Evolutionary conservation across 2,329 filamentous ascomycete species (phyloP).

Genomic region (Boeremia lycopersici): DNA sequence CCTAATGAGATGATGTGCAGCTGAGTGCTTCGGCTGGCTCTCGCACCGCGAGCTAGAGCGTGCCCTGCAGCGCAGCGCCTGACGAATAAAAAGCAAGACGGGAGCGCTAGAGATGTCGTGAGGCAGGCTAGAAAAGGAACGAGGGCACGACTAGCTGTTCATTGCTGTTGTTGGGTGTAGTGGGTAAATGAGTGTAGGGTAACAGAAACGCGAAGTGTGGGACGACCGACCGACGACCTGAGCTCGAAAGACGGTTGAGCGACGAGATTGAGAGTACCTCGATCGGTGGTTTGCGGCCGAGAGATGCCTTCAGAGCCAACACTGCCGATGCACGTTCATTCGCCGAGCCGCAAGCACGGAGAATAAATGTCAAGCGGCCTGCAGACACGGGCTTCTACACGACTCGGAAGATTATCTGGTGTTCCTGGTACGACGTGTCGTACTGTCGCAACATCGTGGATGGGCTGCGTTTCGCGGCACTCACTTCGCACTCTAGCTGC

Average conservation of each 20-base stretch:
- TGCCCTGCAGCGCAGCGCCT: slow-evolving; percentile 22
- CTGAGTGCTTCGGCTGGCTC: slow-evolving; percentile 14
- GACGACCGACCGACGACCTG: slow-evolving; percentile 8
- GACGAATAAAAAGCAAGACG: slow-evolving; percentile 21
- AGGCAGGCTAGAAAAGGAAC: slow-evolving; percentile 6
- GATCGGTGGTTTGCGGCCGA: slow-evolving; percentile 16
- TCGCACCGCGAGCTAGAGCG: slow-evolving; percentile 21
- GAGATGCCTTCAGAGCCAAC: slow-evolving; percentile 14
- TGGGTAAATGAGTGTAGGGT: slow-evolving; percentile 7
- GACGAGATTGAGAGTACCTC: slow-evolving; percentile 17
- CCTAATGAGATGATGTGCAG: slow-evolving; percentile 9
- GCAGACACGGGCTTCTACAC: not conserved
- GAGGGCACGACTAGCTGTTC: slow-evolving; percentile 12
- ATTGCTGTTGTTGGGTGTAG: slow-evolving; percentile 8
- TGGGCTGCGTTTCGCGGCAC: too few relatives aligned
- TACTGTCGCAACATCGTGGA: slow-evolving; percentile 12
- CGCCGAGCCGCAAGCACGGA: slow-evolving; percentile 10
- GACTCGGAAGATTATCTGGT: slow-evolving; percentile 18
- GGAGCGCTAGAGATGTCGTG: slow-evolving; percentile 18
- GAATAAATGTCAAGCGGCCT: slow-evolving; percentile 1
- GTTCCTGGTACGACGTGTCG: slow-evolving; percentile 20
- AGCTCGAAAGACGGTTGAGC: slow-evolving; percentile 10
- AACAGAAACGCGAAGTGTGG: slow-evolving; percentile 8
- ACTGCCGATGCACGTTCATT: slow-evolving; percentile 9
- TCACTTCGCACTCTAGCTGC: not conserved